phyloP scores from a whole-genome alignment of 2,329 filamentous ascomycete genomes.

The Penicillium sp. region DNA sequence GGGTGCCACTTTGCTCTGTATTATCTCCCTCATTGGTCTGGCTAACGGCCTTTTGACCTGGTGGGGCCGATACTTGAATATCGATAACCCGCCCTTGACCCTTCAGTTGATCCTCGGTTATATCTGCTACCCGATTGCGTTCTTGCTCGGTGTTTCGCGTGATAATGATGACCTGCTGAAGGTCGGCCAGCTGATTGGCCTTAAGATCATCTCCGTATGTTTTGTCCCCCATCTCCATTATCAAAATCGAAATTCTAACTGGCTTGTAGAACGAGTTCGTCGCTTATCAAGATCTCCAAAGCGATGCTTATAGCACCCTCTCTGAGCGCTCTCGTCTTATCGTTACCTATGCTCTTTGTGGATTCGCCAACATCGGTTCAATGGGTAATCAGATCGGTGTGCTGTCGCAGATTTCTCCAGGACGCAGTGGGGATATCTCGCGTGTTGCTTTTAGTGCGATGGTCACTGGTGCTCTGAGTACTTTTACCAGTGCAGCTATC shows the following conservation, averaged over 20 bases:
- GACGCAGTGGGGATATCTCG: constrained; percentile 72
- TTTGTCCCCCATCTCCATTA: not conserved
- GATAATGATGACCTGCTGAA: constrained; percentile 62
- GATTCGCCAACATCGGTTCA: constrained; percentile 82
- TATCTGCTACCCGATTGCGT: constrained; percentile 73
- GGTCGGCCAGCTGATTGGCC: constrained; percentile 76
- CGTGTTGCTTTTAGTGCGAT: constrained; percentile 75
- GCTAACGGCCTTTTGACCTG: constrained; percentile 76
- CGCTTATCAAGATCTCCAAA: constrained; percentile 63
- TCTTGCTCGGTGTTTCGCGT: constrained; percentile 76
- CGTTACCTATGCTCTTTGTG: constrained; percentile 80
- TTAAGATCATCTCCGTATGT: constrained; percentile 74
- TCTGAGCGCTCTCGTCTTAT: constrained; percentile 74
- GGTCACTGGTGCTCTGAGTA: constrained; percentile 74
- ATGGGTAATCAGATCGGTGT: constrained; percentile 90
- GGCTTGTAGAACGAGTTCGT: constrained; percentile 69
- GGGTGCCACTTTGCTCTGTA: constrained; percentile 74
- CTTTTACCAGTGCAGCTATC: constrained; percentile 74
- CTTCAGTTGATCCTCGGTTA: constrained; percentile 76
- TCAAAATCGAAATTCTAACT: constrained; percentile 6
- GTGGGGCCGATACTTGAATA: constrained; percentile 79
- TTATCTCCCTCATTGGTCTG: constrained; percentile 74
- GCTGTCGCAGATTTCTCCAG: constrained; percentile 75
- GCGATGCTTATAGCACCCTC: constrained; percentile 57
- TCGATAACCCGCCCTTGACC: constrained; percentile 68